Evolutionary conservation across 352 stramenopile genomes (phyloP).

Genomic region (Phytophthora tubulina): DNA sequence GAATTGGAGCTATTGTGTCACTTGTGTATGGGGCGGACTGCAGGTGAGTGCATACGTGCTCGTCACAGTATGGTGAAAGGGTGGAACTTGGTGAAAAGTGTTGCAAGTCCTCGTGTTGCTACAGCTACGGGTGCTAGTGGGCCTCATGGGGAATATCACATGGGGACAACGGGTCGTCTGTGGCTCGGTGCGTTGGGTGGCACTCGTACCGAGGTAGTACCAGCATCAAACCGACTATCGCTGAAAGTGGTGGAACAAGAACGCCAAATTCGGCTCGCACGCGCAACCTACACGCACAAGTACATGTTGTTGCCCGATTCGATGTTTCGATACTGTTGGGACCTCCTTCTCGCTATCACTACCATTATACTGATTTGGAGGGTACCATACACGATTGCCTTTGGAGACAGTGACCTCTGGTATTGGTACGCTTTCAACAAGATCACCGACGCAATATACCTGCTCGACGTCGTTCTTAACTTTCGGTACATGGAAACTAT

Average conservation of each 20-base stretch:
- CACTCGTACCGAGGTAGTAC: conserved; percentile 52
- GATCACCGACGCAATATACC: conserved; percentile 57
- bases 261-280: conserved; percentile 48
- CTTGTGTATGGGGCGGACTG: conserved; percentile 8
- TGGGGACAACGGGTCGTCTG: conserved; percentile 26
- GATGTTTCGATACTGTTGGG: conserved; percentile 58
- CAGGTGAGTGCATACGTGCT: background rate
- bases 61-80: conserved; percentile 29
- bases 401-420: conserved; percentile 51
- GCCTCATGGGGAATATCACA: conserved; percentile 13
- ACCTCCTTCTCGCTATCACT: conserved; percentile 59
- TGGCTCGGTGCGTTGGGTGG: conserved; percentile 30
- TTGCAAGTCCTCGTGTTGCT: conserved; percentile 8
- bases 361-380: conserved; percentile 71
- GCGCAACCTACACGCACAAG: conserved; percentile 43
- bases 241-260: conserved; percentile 67
- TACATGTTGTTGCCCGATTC: conserved; percentile 62
- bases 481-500: conserved; percentile 49
- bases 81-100: conserved; percentile 29
- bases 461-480: conserved; percentile 62
- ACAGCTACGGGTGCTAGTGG: background rate
- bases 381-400: conserved; percentile 67
- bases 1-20: conserved; percentile 21
- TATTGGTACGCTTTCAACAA: conserved; percentile 67
- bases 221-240: conserved; percentile 63